Evolutionary conservation across 192 early-diverging fungal genomes (phyloP).

Genomic region (Umbelopsis isabellina): DNA sequence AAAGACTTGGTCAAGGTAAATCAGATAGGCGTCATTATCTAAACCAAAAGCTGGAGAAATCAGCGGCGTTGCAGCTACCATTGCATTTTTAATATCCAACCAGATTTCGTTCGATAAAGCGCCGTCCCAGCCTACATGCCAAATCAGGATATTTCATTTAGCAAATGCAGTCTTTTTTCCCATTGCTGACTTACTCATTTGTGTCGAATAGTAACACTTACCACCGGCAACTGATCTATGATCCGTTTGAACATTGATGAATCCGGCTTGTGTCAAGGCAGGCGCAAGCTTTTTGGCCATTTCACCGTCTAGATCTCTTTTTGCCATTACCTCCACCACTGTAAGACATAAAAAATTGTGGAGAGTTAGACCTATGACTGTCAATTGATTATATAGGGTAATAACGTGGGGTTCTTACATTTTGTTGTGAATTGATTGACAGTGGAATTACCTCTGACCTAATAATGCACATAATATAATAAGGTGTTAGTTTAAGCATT

Average conservation of each 20-base stretch:
- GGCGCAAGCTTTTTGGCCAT: not conserved
- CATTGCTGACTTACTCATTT: not conserved
- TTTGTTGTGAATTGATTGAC: conserved; percentile 4
- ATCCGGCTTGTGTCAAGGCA: not conserved
- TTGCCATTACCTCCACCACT: conserved; percentile 13
- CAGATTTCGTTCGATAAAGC: conserved; percentile 3
- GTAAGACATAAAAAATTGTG: not conserved
- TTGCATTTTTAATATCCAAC: conserved; percentile 19
- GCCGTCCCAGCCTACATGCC: conserved; percentile 9
- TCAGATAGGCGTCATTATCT: not conserved
- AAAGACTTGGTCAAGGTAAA: not conserved
- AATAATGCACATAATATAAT: not conserved
- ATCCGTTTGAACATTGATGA: not conserved
- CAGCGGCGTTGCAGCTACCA: not conserved
- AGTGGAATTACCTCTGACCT: not conserved
- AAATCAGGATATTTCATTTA: not conserved
- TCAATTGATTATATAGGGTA: too few species aligned
- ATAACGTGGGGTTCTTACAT: not conserved
- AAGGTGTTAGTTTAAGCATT: not conserved
- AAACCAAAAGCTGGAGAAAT: not conserved
- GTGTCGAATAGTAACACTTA: not conserved
- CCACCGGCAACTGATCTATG: conserved; percentile 15
- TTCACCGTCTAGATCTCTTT: not conserved
- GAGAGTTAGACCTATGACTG: not conserved
- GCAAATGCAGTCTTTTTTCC: not conserved